phyloP scores from a whole-genome alignment of 108 stramenopile genomes.

The Cyclotella sp. region DNA sequence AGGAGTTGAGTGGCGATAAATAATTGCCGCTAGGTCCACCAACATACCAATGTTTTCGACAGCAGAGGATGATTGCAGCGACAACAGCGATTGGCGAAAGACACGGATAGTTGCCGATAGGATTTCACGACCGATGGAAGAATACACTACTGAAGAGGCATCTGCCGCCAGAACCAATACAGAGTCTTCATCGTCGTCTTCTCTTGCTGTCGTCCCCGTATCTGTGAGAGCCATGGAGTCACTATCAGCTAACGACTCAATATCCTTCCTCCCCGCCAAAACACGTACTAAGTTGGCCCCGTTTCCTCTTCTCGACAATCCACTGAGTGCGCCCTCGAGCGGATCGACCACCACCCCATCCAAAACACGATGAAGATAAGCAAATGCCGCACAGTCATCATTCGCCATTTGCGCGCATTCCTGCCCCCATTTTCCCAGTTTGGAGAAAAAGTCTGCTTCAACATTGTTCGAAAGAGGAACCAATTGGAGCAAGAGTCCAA shows the following conservation, averaged over 20 bases:
- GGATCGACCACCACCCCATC: conserved; percentile 46
- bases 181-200: conserved; percentile 2
- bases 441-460: conserved; percentile 7
- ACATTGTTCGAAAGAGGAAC: conserved; percentile 19
- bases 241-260: conserved; percentile 17
- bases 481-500: conserved; percentile 67
- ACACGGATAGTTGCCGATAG: conserved; percentile 59
- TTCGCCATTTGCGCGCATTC: conserved; percentile 55
- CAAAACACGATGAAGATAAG: conserved; percentile 52
- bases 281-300: conserved; percentile 6
- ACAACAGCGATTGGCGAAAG: conserved; percentile 45
- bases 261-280: conserved; percentile 24
- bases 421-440: conserved; percentile 41
- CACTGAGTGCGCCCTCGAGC: not conserved
- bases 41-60: conserved; percentile 69
- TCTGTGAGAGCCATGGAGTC: conserved; percentile 9
- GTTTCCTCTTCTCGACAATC: not conserved
- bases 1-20: conserved; percentile 59
- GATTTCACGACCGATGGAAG: conserved; percentile 70
- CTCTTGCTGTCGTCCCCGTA: not conserved
- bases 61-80: conserved; percentile 34
- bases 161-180: conserved; percentile 18
- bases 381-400: conserved; percentile 65
- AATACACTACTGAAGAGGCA: conserved; percentile 56
- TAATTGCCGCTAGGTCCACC: conserved; percentile 49